Percentiles rank a stretch among this genome's conserved stretches.
Evolutionary conservation across 345 rosid genomes (phyloP).

Genomic region (Physaria fendleri): DNA sequence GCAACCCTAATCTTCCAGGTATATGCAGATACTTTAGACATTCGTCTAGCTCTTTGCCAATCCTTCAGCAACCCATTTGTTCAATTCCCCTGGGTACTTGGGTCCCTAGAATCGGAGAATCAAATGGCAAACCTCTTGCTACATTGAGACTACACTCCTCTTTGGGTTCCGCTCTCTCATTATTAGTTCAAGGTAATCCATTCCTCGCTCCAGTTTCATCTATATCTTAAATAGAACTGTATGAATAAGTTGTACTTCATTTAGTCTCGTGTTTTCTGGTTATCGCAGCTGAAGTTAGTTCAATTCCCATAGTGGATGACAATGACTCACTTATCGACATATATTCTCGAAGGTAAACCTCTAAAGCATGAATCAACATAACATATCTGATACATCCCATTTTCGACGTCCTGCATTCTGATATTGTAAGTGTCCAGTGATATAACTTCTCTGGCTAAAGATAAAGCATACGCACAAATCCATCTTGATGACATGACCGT

Average conservation of each 20-base stretch:
- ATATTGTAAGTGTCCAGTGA: background rate
- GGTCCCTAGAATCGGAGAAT: conserved; percentile 87
- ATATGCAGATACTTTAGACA: conserved; percentile 90
- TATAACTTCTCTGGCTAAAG: conserved; percentile 59
- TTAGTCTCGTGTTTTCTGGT: too few relatives aligned
- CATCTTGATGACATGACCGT: conserved; percentile 84
- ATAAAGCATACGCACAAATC: conserved; percentile 87
- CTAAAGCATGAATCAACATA: too few relatives aligned
- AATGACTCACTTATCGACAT: too few relatives aligned
- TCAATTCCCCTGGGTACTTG: conserved; percentile 82
- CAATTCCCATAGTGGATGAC: too few relatives aligned
- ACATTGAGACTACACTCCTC: conserved; percentile 67
- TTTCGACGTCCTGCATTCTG: background rate
- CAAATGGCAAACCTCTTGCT: conserved; percentile 54
- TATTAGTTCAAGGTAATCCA: conserved; percentile 65
- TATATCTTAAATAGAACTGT: too few relatives aligned
- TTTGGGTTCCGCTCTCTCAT: conserved; percentile 60
- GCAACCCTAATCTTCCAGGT: conserved; percentile 70
- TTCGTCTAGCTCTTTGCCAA: conserved; percentile 77
- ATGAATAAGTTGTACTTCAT: too few relatives aligned
- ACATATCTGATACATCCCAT: too few relatives aligned
- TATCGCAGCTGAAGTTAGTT: too few relatives aligned
- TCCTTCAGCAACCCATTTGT: conserved; percentile 82
- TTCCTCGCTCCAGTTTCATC: background rate
- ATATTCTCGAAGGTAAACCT: too few relatives aligned